phyloP scores from a whole-genome alignment of 2,329 filamentous ascomycete species.

The Aspergillus caelatus region DNA sequence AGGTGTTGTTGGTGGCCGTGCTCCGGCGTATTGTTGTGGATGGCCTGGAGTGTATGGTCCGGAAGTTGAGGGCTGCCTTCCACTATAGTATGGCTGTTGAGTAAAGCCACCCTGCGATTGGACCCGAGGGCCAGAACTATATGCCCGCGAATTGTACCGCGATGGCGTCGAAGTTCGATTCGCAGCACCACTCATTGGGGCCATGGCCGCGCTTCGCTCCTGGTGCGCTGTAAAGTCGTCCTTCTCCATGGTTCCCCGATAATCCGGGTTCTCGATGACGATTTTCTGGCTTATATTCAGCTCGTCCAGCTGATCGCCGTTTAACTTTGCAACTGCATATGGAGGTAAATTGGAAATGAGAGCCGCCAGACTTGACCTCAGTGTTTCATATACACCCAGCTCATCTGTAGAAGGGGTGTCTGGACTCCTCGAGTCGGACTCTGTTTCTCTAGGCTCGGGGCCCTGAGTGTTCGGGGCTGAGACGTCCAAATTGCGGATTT shows the following conservation, averaged over 20 bases:
- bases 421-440: constrained; percentile 42
- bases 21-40: constrained; percentile 31
- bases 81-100: constrained; percentile 33
- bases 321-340: constrained; percentile 81
- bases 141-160: constrained; percentile 39
- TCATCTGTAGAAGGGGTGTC: constrained; percentile 60
- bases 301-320: constrained; percentile 82
- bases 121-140: constrained; percentile 31
- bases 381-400: constrained; percentile 65
- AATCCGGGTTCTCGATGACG: constrained; percentile 71
- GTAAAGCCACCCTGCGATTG: constrained; percentile 32
- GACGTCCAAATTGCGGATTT: constrained; percentile 56
- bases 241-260: constrained; percentile 80
- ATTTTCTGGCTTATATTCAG: constrained; percentile 80
- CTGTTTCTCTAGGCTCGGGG: constrained; percentile 34
- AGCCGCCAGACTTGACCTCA: constrained; percentile 74
- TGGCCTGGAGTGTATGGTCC: constrained; percentile 37
- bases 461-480: constrained; percentile 28
- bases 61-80: constrained; percentile 34
- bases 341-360: constrained; percentile 78
- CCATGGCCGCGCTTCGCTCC: constrained; percentile 39
- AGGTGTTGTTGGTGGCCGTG: constrained; percentile 39
- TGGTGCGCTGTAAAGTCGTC: constrained; percentile 67
- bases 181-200: constrained; percentile 33
- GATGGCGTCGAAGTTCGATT: constrained; percentile 40